phyloP scores from a whole-genome alignment of 1,284 basidiomycete genomes.

The Rhodotorula sp. region DNA sequence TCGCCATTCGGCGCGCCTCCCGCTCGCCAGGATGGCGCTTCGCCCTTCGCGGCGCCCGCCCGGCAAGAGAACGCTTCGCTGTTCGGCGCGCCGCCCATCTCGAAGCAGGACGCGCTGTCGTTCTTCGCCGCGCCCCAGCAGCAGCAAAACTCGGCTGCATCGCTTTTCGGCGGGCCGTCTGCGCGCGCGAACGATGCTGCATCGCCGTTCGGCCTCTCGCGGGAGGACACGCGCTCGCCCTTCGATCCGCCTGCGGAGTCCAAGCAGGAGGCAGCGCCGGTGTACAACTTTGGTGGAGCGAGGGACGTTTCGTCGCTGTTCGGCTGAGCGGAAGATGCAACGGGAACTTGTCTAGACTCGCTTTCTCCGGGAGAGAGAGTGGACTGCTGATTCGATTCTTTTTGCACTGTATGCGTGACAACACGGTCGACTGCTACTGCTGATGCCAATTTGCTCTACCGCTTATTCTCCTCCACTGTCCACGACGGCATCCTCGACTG shows the following conservation, averaged over 20 bases:
- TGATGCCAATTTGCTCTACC: background rate
- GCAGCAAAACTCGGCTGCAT: background rate
- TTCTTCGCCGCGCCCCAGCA: slow-evolving; percentile 1
- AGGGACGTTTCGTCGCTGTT: slow-evolving; percentile 12
- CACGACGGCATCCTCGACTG: too few species aligned
- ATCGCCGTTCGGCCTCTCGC: background rate
- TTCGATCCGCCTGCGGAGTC: background rate
- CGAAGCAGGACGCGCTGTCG: background rate
- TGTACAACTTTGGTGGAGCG: background rate
- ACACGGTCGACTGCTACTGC: too few species aligned
- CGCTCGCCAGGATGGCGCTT: background rate
- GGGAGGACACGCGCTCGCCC: background rate
- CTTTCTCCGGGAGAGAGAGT: background rate
- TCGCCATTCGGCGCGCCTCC: background rate
- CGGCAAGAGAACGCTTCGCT: background rate
- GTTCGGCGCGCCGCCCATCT: background rate
- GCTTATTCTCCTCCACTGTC: too few species aligned
- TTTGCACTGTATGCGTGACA: too few species aligned
- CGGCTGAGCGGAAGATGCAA: background rate
- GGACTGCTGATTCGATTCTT: background rate
- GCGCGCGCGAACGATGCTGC: too few species aligned
- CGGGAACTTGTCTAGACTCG: too few species aligned
- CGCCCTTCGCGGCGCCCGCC: background rate
- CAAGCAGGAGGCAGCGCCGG: background rate
- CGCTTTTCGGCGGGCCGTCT: background rate